phyloP scores from a whole-genome alignment of 1,139 yeast genomes.

The Hansenula lynferdii region DNA sequence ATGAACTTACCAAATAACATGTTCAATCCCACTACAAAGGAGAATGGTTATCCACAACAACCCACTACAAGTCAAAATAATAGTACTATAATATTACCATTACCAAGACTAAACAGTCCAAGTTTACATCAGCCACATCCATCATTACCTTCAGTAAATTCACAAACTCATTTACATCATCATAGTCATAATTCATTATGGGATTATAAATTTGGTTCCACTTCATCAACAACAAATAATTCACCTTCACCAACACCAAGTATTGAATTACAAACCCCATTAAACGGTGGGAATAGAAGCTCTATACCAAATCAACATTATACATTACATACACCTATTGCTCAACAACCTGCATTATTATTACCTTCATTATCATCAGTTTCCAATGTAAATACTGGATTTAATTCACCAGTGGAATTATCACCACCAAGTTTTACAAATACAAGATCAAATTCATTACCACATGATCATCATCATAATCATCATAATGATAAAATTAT shows the following conservation, averaged over 20 bases:
- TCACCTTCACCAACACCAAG: constrained; percentile 1
- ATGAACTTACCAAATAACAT: neutral
- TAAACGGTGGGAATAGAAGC: too few species aligned
- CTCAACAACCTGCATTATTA: constrained; percentile 1
- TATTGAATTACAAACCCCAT: too few species aligned
- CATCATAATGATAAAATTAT: constrained; percentile 9
- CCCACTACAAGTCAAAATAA: neutral
- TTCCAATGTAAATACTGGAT: constrained; percentile 2
- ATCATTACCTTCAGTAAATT: neutral
- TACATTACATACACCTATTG: constrained; percentile 1
- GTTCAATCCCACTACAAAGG: too few species aligned
- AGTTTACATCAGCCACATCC: too few species aligned
- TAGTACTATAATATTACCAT: neutral
- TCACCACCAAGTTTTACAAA: constrained; percentile 7
- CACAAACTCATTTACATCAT: neutral
- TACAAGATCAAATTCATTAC: constrained; percentile 5
- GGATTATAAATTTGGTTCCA: constrained; percentile 2
- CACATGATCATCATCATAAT: neutral
- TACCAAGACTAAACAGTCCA: constrained; percentile 1
- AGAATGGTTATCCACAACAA: too few species aligned
- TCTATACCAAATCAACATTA: too few species aligned
- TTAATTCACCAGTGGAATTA: constrained; percentile 5
- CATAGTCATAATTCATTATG: constrained; percentile 1
- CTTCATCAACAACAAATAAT: neutral
- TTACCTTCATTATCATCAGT: constrained; percentile 1